Conservation (phyloP, 2,329 filamentous ascomycete species). For the Endothia cerciana region DNA sequence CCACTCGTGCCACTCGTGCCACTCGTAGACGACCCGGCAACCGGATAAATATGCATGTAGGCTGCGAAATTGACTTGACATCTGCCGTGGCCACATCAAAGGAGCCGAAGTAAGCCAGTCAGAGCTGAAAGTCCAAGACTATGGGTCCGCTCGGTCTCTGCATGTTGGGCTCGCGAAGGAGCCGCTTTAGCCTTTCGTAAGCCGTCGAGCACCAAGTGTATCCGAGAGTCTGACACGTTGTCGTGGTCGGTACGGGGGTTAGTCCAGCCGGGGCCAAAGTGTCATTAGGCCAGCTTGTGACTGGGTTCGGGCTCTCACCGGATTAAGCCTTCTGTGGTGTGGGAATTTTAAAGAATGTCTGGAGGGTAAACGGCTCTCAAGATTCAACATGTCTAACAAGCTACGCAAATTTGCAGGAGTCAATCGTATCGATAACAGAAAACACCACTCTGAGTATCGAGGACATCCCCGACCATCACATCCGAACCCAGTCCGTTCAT, state of each 20-base stretch:
- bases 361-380: not conserved
- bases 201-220: not conserved
- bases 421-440: conserved; percentile 19
- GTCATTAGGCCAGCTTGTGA: not conserved
- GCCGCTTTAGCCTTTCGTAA: not conserved
- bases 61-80: not conserved
- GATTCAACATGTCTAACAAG: not conserved
- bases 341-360: not conserved
- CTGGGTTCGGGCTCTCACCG: not conserved
- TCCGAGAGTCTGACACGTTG: not conserved
- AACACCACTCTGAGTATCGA: conserved; percentile 5
- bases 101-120: not conserved
- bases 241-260: not conserved
- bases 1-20: not conserved
- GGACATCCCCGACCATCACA: conserved; percentile 6
- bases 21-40: not conserved
- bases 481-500: conserved; percentile 18
- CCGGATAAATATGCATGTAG: conserved; percentile 7
- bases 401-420: not conserved
- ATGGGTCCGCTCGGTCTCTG: not conserved
- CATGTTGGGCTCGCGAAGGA: not conserved
- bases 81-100: not conserved
- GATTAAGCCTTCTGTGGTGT: not conserved
- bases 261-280: not conserved
- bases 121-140: no score